Evolutionary conservation across 345 rosid species (phyloP).

Genomic region (Capsella bursapastoris): DNA sequence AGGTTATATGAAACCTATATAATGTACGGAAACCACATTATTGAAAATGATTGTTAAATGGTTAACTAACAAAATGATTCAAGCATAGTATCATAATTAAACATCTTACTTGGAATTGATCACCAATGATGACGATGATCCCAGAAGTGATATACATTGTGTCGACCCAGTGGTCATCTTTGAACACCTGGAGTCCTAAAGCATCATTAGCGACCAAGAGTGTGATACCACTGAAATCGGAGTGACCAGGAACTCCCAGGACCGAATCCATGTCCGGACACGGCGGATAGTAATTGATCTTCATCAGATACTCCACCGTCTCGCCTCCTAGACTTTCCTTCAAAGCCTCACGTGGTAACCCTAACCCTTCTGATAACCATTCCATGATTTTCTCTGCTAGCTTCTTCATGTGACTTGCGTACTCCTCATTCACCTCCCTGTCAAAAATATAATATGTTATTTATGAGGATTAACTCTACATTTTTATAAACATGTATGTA

Average conservation of each 20-base stretch:
- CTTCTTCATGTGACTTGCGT: slow-evolving; percentile 47
- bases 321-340: slow-evolving; percentile 65
- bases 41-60: too few species aligned
- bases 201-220: slow-evolving; percentile 66
- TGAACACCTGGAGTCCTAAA: slow-evolving; percentile 66
- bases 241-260: slow-evolving; percentile 65
- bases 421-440: slow-evolving; percentile 71
- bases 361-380: slow-evolving; percentile 62
- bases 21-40: too few species aligned
- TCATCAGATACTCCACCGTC: slow-evolving; percentile 56
- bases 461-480: neutral
- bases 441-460: too few species aligned
- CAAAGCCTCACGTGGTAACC: slow-evolving; percentile 50
- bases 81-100: neutral
- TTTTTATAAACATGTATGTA: neutral
- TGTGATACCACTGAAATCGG: slow-evolving; percentile 63
- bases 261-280: slow-evolving; percentile 65
- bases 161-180: slow-evolving; percentile 61
- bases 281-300: slow-evolving; percentile 75
- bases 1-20: neutral
- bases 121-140: slow-evolving; percentile 67
- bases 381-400: slow-evolving; percentile 58
- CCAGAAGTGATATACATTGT: slow-evolving; percentile 55
- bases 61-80: neutral
- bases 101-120: slow-evolving; percentile 58